Evolutionary conservation across 352 stramenopile genomes (phyloP), one percentile per base, ranked within the genome.

Genomic region (Phytophthora ramorum): DNA sequence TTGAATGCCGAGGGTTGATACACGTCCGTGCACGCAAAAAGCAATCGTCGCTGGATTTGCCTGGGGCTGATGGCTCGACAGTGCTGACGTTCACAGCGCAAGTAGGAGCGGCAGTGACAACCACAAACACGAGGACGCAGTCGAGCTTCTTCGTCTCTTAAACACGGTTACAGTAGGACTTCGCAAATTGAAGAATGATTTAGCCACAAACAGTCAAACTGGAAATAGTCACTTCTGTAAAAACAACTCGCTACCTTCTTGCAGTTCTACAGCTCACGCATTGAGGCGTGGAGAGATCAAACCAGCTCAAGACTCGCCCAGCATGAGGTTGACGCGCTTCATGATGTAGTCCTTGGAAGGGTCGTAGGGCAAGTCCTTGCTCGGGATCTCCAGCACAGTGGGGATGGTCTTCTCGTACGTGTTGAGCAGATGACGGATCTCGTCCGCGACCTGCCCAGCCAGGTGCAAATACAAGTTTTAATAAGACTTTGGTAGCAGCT

Each of bases 261-360:
- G 50, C 41, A 52, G 4, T 47, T 8, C 28, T 38, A 7, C 22
- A 9, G 32, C 19, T 4, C 41, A 37, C 19, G 24, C 32, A 28
- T 12, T 8, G 50, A 48, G 13, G 28, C 7, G 26, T 47, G 30
- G 47, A 49, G 7, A 58, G 35, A 43, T 43, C 30, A 38, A 26
- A 19, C 63, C 34, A 59, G 43, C n/a, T 74, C 71, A 81, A 35
- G 52, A 58, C 67, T 92, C 87, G 61, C 92, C 92, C 9, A 98
- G 89, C 87, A 98, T 95, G 51, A 96, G 75, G 69, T 92, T 96
- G 38, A 99, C 96, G 61, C 96, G 88, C 86, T 98, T 97, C 96
- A 99, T 99, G 78, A 99, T 99, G 79, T 98, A 99, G 86, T 99
- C 97, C 88, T 99, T 98, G 62, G 96, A 76, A 19, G 97, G 96